Percentiles rank a stretch among this genome's conserved stretches.
Evolutionary conservation across 257 asterid species (phyloP).

Genomic region (Solanum lycopersicoides): DNA sequence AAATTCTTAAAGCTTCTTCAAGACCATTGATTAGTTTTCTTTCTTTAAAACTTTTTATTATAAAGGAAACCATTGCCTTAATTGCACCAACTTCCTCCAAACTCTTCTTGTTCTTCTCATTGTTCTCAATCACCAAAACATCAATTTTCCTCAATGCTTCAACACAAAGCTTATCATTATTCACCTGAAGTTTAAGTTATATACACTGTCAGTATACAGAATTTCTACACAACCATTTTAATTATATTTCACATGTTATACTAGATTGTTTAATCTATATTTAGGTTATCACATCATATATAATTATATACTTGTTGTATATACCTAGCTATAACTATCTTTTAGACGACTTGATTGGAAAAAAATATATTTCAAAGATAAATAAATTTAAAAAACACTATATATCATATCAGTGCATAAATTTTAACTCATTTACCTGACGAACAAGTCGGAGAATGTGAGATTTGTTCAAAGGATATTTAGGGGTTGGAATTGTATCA

Average conservation of each 20-base stretch:
- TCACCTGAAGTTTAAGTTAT: constrained; percentile 1
- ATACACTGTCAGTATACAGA: not conserved
- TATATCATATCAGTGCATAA: not conserved
- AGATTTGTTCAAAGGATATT: constrained; percentile 11
- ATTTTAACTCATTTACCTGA: not conserved
- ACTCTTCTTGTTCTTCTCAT: constrained; percentile 11
- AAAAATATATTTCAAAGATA: not conserved
- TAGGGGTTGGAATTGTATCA: constrained; percentile 30
- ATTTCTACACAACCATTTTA: not conserved
- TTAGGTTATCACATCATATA: not conserved
- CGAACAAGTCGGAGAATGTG: constrained; percentile 13
- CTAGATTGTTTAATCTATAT: not conserved
- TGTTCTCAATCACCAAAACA: constrained; percentile 22
- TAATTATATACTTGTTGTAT: not conserved
- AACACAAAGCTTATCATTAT: constrained; percentile 1
- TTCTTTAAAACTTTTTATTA: constrained; percentile 8
- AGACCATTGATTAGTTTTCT: constrained; percentile 4
- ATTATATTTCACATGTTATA: not conserved
- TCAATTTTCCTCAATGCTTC: constrained; percentile 25
- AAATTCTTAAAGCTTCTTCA: constrained; percentile 25
- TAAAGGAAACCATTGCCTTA: not conserved
- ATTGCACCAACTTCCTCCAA: constrained; percentile 28
- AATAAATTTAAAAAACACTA: not conserved
- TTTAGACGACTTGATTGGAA: not conserved
- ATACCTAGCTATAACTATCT: not conserved